Evolutionary conservation across 768 basidiomycete genomes (phyloP).

Genomic region (Asterophora lycoperdoides): DNA sequence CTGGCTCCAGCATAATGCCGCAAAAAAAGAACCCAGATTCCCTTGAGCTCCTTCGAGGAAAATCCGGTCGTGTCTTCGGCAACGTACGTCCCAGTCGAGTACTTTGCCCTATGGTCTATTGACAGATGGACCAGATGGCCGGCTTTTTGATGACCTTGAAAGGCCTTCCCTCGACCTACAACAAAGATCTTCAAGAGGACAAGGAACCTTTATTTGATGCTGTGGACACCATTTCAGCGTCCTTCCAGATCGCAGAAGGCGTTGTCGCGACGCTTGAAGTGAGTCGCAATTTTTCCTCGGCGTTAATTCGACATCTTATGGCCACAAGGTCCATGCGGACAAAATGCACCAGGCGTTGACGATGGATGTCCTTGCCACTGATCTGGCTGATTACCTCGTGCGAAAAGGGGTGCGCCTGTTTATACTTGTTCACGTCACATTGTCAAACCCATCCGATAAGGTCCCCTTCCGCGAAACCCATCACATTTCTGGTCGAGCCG

Average conservation of each 20-base stretch:
- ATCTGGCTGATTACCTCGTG: conserved; percentile 96
- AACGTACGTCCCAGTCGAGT: conserved; percentile 46
- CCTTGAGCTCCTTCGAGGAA: conserved; percentile 90
- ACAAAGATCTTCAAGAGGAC: conserved; percentile 98
- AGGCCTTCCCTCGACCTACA: conserved; percentile 96
- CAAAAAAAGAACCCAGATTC: conserved; percentile 99
- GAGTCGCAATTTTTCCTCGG: conserved; percentile 18
- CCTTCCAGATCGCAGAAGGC: conserved; percentile 89
- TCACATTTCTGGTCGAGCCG: conserved; percentile 94
- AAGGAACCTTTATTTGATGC: conserved; percentile 97
- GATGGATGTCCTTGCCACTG: conserved; percentile 98
- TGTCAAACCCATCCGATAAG: conserved; percentile 37
- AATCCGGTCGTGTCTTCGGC: conserved; percentile 92
- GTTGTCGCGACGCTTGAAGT: conserved; percentile 90
- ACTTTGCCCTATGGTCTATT: not conserved
- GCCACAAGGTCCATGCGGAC: conserved; percentile 70
- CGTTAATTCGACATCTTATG: not conserved
- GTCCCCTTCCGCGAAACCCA: conserved; percentile 99
- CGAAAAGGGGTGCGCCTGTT: conserved; percentile 80
- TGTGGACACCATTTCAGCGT: conserved; percentile 85
- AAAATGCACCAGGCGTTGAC: conserved; percentile 91
- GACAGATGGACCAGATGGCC: conserved; percentile 61
- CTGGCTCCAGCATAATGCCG: conserved; percentile 99
- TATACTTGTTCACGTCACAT: conserved; percentile 16
- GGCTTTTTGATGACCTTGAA: conserved; percentile 98